Evolutionary conservation across 2,329 filamentous ascomycete species (phyloP).

Genomic region (Hypoxylon sp.): DNA sequence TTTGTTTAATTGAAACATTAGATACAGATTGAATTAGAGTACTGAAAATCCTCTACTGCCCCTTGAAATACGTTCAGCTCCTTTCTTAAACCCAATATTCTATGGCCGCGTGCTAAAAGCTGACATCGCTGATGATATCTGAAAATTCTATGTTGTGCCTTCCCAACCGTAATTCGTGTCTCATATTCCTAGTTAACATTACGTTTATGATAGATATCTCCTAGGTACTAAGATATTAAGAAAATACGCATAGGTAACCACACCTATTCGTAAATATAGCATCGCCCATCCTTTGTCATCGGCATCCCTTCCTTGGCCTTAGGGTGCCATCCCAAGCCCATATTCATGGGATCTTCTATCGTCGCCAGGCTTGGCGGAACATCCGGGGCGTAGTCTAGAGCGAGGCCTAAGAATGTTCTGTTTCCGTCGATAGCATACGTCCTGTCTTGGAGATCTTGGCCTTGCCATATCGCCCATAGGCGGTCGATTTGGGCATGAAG

Average conservation of each 20-base stretch:
- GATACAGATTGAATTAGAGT: not conserved
- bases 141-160: not conserved
- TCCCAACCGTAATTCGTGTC: slow-evolving; percentile 5
- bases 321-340: slow-evolving; percentile 39
- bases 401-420: slow-evolving; percentile 40
- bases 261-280: slow-evolving; percentile 42
- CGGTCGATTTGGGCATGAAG: slow-evolving; percentile 47
- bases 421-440: slow-evolving; percentile 46
- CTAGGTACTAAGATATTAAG: not conserved
- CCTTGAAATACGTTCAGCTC: not conserved
- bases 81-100: not conserved
- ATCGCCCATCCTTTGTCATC: slow-evolving; percentile 37
- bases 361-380: slow-evolving; percentile 42
- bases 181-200: slow-evolving; percentile 18
- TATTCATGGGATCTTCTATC: slow-evolving; percentile 40
- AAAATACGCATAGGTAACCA: not conserved
- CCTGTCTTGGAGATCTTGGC: slow-evolving; percentile 35
- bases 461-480: slow-evolving; percentile 48
- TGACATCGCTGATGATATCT: not conserved
- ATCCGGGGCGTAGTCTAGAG: slow-evolving; percentile 40
- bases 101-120: not conserved
- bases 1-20: not conserved
- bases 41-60: not conserved
- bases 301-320: slow-evolving; percentile 43
- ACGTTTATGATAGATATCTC: not conserved